Percentiles rank a stretch among this genome's conserved stretches.
Conservation (phyloP, 495 filamentous ascomycete species). For the Stereocaulon alpinum region DNA sequence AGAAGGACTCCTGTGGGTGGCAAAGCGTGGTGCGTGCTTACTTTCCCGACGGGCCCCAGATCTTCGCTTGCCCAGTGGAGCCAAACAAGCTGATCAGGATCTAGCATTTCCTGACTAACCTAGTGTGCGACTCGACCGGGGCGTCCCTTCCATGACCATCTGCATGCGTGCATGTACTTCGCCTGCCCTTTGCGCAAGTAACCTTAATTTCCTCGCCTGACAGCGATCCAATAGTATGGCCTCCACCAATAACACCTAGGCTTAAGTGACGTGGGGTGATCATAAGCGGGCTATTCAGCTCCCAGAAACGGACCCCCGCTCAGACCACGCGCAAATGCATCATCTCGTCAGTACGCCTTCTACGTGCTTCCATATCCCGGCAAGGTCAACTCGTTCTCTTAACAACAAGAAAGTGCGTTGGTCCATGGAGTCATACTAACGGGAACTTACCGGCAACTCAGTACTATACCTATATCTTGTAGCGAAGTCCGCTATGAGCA, state of each 20-base stretch:
- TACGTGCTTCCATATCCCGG: background rate
- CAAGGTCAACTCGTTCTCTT: background rate
- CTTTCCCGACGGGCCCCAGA: slow-evolving; percentile 1
- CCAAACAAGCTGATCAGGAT: slow-evolving; percentile 2
- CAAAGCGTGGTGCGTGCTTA: slow-evolving; percentile 6
- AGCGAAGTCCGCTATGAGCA: background rate
- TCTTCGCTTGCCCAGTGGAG: background rate
- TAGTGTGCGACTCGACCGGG: background rate
- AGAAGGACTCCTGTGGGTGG: background rate
- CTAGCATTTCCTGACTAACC: background rate
- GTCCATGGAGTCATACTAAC: background rate
- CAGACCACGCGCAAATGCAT: slow-evolving; percentile 7
- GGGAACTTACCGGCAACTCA: background rate
- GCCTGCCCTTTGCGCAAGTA: slow-evolving; percentile 4
- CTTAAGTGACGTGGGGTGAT: background rate
- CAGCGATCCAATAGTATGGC: background rate
- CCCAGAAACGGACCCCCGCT: background rate
- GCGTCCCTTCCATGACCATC: background rate
- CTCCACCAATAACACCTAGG: background rate
- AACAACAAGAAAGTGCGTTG: background rate
- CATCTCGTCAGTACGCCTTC: slow-evolving; percentile 7
- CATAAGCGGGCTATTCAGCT: slow-evolving; percentile 7
- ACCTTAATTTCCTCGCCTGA: slow-evolving; percentile 5
- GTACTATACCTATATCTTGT: background rate
- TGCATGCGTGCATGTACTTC: slow-evolving; percentile 5